Conservation (phyloP, 345 rosid species). For the Cardamine resedifolia region DNA sequence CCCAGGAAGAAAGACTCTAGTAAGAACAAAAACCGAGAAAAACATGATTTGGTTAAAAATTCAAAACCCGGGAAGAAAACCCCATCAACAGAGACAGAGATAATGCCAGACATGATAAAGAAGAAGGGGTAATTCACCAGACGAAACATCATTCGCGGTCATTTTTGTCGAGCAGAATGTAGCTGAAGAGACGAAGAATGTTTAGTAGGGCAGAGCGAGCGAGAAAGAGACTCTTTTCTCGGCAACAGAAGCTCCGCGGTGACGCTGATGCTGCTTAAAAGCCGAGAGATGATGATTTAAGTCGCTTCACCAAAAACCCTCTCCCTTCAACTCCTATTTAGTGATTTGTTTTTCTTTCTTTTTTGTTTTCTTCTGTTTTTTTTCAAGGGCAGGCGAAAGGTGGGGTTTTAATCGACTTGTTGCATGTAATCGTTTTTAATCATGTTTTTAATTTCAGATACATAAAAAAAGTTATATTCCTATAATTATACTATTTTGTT, state of each 20-base stretch:
- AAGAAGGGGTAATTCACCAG: constrained; percentile 26
- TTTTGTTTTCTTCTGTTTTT: background rate
- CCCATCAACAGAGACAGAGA: background rate
- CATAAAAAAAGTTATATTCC: background rate
- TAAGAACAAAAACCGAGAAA: background rate
- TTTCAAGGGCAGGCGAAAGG: background rate
- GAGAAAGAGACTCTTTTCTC: background rate
- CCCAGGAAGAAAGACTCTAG: background rate
- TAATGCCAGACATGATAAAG: background rate
- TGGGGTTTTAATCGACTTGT: background rate
- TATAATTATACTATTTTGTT: background rate
- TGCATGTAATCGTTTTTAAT: background rate
- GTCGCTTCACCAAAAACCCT: constrained; percentile 19
- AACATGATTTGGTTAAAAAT: background rate
- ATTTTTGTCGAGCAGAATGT: constrained; percentile 24
- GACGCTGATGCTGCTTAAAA: background rate
- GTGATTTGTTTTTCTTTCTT: background rate
- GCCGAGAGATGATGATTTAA: constrained; percentile 4
- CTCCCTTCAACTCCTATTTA: background rate
- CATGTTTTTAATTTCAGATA: background rate
- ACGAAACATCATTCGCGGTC: constrained; percentile 22
- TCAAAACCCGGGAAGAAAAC: background rate
- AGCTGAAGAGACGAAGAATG: constrained; percentile 13
- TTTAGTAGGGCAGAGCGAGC: background rate
- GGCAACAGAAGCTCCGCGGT: background rate